phyloP scores from a whole-genome alignment of 163 green algal genomes.

The Chloromonas sp. region DNA sequence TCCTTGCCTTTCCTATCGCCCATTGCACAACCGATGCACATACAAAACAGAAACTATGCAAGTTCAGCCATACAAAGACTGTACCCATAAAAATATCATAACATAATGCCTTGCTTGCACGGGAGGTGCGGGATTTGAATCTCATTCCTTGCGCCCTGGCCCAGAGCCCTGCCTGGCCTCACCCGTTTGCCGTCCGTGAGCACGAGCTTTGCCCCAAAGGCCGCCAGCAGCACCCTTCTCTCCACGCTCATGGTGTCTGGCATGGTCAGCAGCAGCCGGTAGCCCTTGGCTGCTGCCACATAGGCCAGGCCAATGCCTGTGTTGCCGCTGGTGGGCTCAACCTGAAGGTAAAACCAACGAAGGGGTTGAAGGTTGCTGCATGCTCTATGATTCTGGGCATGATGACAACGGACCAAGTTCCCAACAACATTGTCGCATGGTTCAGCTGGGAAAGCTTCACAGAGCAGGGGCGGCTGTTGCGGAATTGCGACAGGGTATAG shows the following conservation, averaged over 20 bases:
- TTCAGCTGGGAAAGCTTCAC: not conserved
- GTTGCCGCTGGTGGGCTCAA: constrained; percentile 85
- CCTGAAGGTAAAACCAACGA: constrained; percentile 32
- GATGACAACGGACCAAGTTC: not conserved
- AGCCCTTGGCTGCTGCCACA: constrained; percentile 76
- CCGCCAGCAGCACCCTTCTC: constrained; percentile 65
- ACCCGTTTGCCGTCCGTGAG: constrained; percentile 70
- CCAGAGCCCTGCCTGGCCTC: not conserved
- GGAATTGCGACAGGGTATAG: not conserved
- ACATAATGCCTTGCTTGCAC: too few species aligned
- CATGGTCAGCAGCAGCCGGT: constrained; percentile 87
- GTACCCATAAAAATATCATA: too few species aligned
- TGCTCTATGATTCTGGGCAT: not conserved
- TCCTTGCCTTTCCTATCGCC: too few species aligned
- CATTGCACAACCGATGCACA: too few species aligned
- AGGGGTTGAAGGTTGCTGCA: not conserved
- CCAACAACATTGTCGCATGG: not conserved
- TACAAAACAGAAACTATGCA: too few species aligned
- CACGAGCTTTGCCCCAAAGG: constrained; percentile 79
- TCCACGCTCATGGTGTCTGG: constrained; percentile 80
- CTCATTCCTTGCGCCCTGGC: too few species aligned
- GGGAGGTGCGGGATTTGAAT: too few species aligned
- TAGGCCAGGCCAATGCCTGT: constrained; percentile 86
- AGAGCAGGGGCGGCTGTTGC: not conserved
- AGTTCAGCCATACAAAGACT: too few species aligned